Percentiles rank a stretch among this genome's conserved stretches.
These are phyloP conservation scores for Aspergillus udagawae DNA, from an alignment of 2,329 filamentous ascomycete genomes.

Conservation along the genomic window DNA sequence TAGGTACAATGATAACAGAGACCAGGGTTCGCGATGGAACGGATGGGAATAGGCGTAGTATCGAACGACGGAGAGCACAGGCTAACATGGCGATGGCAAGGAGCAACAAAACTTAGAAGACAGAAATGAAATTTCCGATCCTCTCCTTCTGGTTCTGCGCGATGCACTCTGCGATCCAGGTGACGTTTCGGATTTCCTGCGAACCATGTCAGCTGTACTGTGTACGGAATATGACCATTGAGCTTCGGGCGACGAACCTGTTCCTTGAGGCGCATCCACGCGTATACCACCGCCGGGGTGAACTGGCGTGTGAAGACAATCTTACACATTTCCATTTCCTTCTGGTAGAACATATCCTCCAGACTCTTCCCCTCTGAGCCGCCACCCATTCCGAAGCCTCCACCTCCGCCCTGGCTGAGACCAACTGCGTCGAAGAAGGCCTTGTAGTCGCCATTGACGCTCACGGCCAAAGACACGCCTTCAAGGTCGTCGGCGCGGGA, in stretches of 20 bases:
- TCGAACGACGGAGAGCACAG: conserved; percentile 13
- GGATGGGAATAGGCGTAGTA: conserved; percentile 11
- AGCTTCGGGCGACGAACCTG: conserved; percentile 61
- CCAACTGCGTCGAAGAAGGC: conserved; percentile 91
- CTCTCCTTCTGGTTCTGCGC: conserved; percentile 99
- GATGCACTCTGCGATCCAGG: conserved; percentile 99
- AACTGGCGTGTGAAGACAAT: conserved; percentile 93
- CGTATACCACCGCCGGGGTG: conserved; percentile 89
- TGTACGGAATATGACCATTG: background rate
- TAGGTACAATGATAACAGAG: conserved; percentile 18
- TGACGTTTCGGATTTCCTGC: conserved; percentile 98
- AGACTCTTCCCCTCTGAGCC: conserved; percentile 80
- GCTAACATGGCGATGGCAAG: conserved; percentile 10
- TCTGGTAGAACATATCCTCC: conserved; percentile 98
- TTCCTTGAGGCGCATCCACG: conserved; percentile 95
- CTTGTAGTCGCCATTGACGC: conserved; percentile 91
- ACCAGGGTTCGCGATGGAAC: conserved; percentile 25
- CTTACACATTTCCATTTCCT: conserved; percentile 99
- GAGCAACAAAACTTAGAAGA: conserved; percentile 60
- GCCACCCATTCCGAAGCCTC: conserved; percentile 72
- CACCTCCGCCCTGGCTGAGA: conserved; percentile 64
- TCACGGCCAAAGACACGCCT: conserved; percentile 87
- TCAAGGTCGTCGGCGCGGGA: conserved; percentile 93
- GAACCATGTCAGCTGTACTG: conserved; percentile 19
- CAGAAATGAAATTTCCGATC: conserved; percentile 98